phyloP scores from a whole-genome alignment of 768 basidiomycete species.

The Lentinula sp. region DNA sequence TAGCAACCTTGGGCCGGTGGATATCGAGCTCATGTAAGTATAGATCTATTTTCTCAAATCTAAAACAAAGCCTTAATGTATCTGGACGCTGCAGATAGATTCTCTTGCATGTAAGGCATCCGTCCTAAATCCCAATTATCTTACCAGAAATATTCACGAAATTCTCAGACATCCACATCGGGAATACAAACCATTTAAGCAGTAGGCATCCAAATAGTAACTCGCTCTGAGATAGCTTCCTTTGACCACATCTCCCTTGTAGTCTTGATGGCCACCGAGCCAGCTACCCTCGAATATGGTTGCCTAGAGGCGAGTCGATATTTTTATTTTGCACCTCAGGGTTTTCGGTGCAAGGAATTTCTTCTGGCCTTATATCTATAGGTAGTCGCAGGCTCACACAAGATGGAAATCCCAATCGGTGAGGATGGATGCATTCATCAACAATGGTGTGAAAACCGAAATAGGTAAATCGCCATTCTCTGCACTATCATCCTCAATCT shows the following conservation, averaged over 20 bases:
- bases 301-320: slow-evolving; percentile 9
- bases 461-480: slow-evolving; percentile 7
- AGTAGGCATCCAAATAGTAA: neutral
- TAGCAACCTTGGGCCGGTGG: slow-evolving; percentile 9
- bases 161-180: slow-evolving; percentile 7
- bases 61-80: neutral
- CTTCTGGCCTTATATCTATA: neutral
- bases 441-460: slow-evolving; percentile 6
- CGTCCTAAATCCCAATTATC: neutral
- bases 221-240: neutral
- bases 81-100: slow-evolving; percentile 6
- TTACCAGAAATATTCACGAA: too few relatives aligned
- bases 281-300: slow-evolving; percentile 10
- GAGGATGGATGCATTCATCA: slow-evolving; percentile 7
- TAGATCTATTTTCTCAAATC: neutral
- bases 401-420: slow-evolving; percentile 9
- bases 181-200: slow-evolving; percentile 7
- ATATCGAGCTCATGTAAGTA: slow-evolving; percentile 11
- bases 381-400: slow-evolving; percentile 12
- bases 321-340: neutral
- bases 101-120: slow-evolving; percentile 8
- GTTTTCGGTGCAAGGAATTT: neutral
- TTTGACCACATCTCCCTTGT: neutral
- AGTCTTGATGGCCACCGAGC: slow-evolving; percentile 10
- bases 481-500: neutral